phyloP scores from a whole-genome alignment of 108 stramenopile genomes.

The Chaetoceros muelleri region DNA sequence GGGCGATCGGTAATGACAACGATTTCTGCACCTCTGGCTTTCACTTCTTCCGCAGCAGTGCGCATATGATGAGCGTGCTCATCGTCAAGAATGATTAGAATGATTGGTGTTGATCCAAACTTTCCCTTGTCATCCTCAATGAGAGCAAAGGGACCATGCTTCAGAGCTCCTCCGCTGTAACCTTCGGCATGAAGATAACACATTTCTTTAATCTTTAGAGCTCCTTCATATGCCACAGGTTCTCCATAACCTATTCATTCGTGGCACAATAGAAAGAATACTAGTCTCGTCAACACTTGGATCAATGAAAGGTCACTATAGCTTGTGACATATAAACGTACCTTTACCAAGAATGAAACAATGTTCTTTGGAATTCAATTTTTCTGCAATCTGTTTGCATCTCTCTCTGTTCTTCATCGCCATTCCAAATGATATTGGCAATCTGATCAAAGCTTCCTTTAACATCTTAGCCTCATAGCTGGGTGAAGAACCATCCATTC shows the following conservation, averaged over 20 bases:
- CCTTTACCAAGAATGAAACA: slow-evolving; percentile 95
- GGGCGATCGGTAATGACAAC: slow-evolving; percentile 93
- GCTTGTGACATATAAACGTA: slow-evolving; percentile 11
- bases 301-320: not conserved
- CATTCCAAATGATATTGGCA: slow-evolving; percentile 98
- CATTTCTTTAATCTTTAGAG: slow-evolving; percentile 99
- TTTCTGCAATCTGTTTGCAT: slow-evolving; percentile 73
- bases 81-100: slow-evolving; percentile 97
- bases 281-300: not conserved
- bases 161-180: slow-evolving; percentile 96
- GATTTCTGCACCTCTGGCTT: slow-evolving; percentile 94
- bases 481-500: slow-evolving; percentile 34
- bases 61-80: slow-evolving; percentile 93
- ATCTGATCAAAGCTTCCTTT: slow-evolving; percentile 88
- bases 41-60: slow-evolving; percentile 91
- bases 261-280: not conserved
- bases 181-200: slow-evolving; percentile 98
- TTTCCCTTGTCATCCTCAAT: slow-evolving; percentile 88
- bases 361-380: slow-evolving; percentile 85
- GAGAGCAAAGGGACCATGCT: slow-evolving; percentile 98
- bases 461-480: slow-evolving; percentile 40
- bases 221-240: slow-evolving; percentile 95
- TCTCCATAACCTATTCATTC: slow-evolving; percentile 62
- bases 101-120: slow-evolving; percentile 96
- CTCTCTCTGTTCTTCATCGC: slow-evolving; percentile 81